phyloP scores from a whole-genome alignment of 805 yeast genomes.

The Priceomyces fermenticarens region DNA sequence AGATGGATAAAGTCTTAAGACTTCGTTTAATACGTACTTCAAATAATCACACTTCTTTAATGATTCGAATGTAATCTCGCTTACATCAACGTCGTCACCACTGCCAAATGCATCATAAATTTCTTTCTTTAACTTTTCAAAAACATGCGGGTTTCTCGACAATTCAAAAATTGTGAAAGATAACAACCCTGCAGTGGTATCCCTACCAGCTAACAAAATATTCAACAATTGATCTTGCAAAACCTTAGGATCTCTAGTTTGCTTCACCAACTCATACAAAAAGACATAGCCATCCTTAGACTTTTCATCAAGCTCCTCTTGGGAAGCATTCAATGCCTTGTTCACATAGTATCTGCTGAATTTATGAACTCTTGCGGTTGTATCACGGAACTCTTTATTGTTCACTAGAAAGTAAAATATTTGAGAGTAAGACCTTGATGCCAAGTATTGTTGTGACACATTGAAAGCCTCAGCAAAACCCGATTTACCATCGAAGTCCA shows the following conservation, averaged over 20 bases:
- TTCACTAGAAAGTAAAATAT: constrained; percentile 24
- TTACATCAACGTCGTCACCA: constrained; percentile 17
- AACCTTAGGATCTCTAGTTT: constrained; percentile 32
- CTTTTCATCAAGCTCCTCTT: constrained; percentile 25
- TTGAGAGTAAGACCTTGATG: constrained; percentile 31
- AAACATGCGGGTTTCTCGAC: constrained; percentile 28
- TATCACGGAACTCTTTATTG: constrained; percentile 30
- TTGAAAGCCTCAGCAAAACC: constrained; percentile 31
- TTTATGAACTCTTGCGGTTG: constrained; percentile 28
- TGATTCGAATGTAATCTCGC: constrained; percentile 27
- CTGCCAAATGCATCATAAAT: constrained; percentile 23
- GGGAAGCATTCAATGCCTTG: constrained; percentile 26
- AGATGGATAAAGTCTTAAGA: constrained; percentile 31
- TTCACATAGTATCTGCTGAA: constrained; percentile 28
- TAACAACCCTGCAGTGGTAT: constrained; percentile 33
- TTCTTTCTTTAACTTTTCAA: constrained; percentile 25
- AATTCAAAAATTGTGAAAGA: constrained; percentile 28
- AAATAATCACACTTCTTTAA: constrained; percentile 32
- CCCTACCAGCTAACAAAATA: constrained; percentile 38
- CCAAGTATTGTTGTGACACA: constrained; percentile 27
- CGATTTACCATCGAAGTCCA: constrained; percentile 19
- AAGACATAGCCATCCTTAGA: constrained; percentile 31
- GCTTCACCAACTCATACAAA: constrained; percentile 37
- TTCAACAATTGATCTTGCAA: constrained; percentile 38
- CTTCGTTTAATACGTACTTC: constrained; percentile 28